Percentiles rank a stretch among this genome's conserved stretches.
These are phyloP conservation scores for Fusarium acutatum DNA, from an alignment of 2,329 filamentous ascomycete species.

Conservation along the genomic window DNA sequence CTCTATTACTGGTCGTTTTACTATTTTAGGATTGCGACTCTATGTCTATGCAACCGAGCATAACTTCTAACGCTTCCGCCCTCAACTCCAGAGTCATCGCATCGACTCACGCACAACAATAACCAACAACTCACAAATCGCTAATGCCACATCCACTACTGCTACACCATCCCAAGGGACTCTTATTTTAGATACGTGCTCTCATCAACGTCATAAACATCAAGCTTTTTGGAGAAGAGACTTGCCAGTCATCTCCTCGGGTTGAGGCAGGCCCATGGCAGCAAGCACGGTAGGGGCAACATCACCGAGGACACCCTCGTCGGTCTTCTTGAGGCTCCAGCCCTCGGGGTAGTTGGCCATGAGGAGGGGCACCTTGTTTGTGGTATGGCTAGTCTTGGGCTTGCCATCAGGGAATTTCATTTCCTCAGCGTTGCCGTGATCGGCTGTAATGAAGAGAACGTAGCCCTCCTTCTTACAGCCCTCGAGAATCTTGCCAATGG, in stretches of 20 bases:
- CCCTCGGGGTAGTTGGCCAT: constrained; percentile 96
- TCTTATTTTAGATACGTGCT: neutral
- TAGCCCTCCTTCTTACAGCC: constrained; percentile 94
- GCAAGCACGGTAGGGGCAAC: constrained; percentile 94
- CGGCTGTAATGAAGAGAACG: constrained; percentile 91
- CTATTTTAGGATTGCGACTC: constrained; percentile 20
- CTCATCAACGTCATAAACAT: constrained; percentile 32
- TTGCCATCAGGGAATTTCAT: constrained; percentile 97
- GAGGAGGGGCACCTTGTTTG: constrained; percentile 96
- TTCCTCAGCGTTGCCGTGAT: constrained; percentile 98
- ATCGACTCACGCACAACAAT: constrained; percentile 20
- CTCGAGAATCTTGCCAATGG: constrained; percentile 91
- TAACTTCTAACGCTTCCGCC: constrained; percentile 24
- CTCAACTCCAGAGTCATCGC: constrained; percentile 37
- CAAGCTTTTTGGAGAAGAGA: constrained; percentile 81
- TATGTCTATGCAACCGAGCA: constrained; percentile 28
- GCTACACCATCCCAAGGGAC: constrained; percentile 9
- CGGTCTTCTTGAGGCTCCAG: constrained; percentile 81
- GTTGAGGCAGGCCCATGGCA: constrained; percentile 89
- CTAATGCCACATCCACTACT: constrained; percentile 20
- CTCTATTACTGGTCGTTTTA: constrained; percentile 22
- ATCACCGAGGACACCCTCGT: constrained; percentile 91
- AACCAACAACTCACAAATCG: constrained; percentile 28
- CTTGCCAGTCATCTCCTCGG: constrained; percentile 89
- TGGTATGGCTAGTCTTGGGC: constrained; percentile 97